Base-by-base conservation (phyloP, 139 green algal species). In the Chlamydomonas urium region DNA sequence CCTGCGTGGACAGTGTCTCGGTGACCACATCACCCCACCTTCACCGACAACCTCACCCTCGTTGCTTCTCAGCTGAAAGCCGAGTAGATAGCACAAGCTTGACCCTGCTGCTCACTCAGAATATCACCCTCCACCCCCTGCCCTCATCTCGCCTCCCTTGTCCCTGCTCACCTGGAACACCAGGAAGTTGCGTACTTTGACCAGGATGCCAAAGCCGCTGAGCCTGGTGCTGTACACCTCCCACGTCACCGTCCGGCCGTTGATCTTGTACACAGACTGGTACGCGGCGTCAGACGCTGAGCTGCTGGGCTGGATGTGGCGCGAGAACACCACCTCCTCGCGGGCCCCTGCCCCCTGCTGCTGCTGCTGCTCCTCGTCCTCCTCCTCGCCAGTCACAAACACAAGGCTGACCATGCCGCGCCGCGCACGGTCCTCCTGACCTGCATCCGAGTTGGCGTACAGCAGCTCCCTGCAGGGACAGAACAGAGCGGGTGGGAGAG, bases 141-240 rank as follows among this genome's bases (percentile, higher is more conserved):
- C n/a, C n/a, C n/a, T n/a, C n/a, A n/a, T n/a, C n/a, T n/a, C n/a
- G n/a, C n/a, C n/a, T n/a, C n/a, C n/a, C n/a, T n/a, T n/a, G n/a
- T 21, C 17, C 21, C 17, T 63, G 6, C 24, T 31, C 75, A 94
- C 88, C 89, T 99, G 95, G 76, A 99, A 99, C 0, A 99, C 94
- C 23, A 99, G 81, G 81, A 98, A 99, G 82, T 98, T 99, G 31
- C 93, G 85, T 31, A 93, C 94, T 60, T 96, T 95, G 47, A 97
- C 89, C 6, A 98, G 84, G 62, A 99, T 93, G 48, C 93, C 92
- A 66, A 91, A 91, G 24, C 21, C 21, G 57, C 89, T 81, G 45
- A 99, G 83, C 58, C 79, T 69, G 23, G 77, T 63, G 66, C 85
- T 88, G 88, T 99, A 99, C 0, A 85, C 87, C n/a, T 97, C 95